Conservation (phyloP, 352 stramenopile species). For the Lagenidium sp. region DNA sequence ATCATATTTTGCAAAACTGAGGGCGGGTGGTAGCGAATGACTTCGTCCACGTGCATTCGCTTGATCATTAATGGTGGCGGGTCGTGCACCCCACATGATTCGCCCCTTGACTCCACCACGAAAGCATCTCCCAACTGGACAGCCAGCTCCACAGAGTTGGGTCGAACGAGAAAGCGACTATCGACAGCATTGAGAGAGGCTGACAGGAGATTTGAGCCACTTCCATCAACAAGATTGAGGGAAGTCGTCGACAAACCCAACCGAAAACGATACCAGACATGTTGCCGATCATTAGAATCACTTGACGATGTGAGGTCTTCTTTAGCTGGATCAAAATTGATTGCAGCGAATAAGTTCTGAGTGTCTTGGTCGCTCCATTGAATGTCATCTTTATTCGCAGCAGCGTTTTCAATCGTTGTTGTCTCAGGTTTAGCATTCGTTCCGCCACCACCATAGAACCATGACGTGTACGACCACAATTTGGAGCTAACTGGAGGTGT, state of each 20-base stretch:
- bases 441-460: slow-evolving; percentile 28
- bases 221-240: slow-evolving; percentile 42
- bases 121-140: slow-evolving; percentile 66
- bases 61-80: too few relatives aligned
- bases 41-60: slow-evolving; percentile 66
- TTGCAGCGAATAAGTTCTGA: slow-evolving; percentile 69
- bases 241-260: slow-evolving; percentile 41
- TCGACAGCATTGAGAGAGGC: slow-evolving; percentile 49
- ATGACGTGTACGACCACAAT: slow-evolving; percentile 70
- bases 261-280: slow-evolving; percentile 78
- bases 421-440: neutral
- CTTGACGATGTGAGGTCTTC: neutral
- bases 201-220: too few relatives aligned
- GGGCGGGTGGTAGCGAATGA: slow-evolving; percentile 50
- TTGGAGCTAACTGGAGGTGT: slow-evolving; percentile 29
- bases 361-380: slow-evolving; percentile 83
- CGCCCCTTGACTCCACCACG: slow-evolving; percentile 22
- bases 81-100: too few relatives aligned
- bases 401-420: neutral
- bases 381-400: slow-evolving; percentile 25
- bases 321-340: slow-evolving; percentile 61
- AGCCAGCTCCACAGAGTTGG: slow-evolving; percentile 51
- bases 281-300: slow-evolving; percentile 39
- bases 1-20: slow-evolving; percentile 63
- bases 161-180: slow-evolving; percentile 61